Conservation (phyloP, 345 rosid genomes). For the Hibiscus mutabilis region DNA sequence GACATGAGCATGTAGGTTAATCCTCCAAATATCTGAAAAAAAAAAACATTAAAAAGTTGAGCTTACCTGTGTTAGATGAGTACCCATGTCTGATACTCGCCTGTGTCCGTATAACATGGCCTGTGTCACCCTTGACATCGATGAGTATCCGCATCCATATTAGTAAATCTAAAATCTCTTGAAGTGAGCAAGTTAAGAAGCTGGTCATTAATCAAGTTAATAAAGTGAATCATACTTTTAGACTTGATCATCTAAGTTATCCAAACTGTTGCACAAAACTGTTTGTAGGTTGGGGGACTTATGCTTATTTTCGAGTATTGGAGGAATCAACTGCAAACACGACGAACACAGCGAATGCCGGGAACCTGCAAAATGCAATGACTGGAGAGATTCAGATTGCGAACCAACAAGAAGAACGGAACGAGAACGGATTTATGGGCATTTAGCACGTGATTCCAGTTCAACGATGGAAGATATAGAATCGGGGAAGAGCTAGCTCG, state of each 20-base stretch:
- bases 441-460: conserved; percentile 27
- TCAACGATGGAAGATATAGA: conserved; percentile 32
- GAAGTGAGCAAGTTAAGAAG: neutral
- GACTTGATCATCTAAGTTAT: neutral
- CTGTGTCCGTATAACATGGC: neutral
- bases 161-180: neutral
- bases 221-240: neutral
- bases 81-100: too few relatives aligned
- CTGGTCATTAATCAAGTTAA: neutral
- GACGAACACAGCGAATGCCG: conserved; percentile 19
- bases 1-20: neutral
- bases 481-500: conserved; percentile 25
- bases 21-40: neutral
- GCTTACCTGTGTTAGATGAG: neutral
- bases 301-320: conserved; percentile 54
- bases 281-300: conserved; percentile 59
- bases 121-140: too few relatives aligned
- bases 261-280: neutral
- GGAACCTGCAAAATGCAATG: conserved; percentile 18
- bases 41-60: neutral
- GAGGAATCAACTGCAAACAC: conserved; percentile 25
- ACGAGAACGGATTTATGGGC: conserved; percentile 35
- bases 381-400: conserved; percentile 4
- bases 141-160: too few relatives aligned
- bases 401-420: conserved; percentile 25